Evolutionary conservation across 768 basidiomycete species (phyloP), one percentile per base, ranked within the genome.

Genomic region (Termitomyces sp.): DNA sequence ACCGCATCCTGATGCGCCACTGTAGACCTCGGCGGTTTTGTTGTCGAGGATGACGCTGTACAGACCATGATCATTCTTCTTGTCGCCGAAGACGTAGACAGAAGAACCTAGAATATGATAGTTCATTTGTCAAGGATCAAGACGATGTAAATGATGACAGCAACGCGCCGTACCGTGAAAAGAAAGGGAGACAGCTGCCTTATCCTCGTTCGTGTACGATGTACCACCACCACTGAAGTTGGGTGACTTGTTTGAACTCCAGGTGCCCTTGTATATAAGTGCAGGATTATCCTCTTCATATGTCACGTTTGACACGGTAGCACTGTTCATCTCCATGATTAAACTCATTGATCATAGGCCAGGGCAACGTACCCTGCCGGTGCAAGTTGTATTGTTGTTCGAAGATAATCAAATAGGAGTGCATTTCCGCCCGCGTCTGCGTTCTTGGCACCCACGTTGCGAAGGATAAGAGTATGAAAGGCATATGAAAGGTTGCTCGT

Each of bases 21-120:
- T 70, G 61, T 72, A 76, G 10, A 71, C 62, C 55, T 76, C 66
- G 12, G 74, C 64, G n/a, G 74, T 65, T 4, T 64, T 66, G 51
- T 69, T 68, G 65, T 82, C 81, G 5, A 82, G 69, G 7, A 65
- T 66, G 29, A 81, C 76, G 25, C 69, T 73, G 67, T 79, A 83
- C 8, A 75, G 65, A 0, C 82, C 74, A 60, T 83, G 81, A 65
- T 82, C 78, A 57, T 80, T 80, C 65, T 78, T 80, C 65, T 80
- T 81, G 69, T 82, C 81, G 3, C 82, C 81, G 43, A 79, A 74
- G 14, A 81, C 72, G 57, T 78, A 80, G 32, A 81, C 67, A 0
- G 79, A 76, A 25, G 79, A 79, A 45, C 77, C 80, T 80, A 61
- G 36, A 53, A 43, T 34, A 46, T 17, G 32, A 29, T 45, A 53